Percentiles rank a stretch among this genome's conserved stretches.
Conservation (phyloP, 164 flowering plant species). For the Berberis vulgaris region DNA sequence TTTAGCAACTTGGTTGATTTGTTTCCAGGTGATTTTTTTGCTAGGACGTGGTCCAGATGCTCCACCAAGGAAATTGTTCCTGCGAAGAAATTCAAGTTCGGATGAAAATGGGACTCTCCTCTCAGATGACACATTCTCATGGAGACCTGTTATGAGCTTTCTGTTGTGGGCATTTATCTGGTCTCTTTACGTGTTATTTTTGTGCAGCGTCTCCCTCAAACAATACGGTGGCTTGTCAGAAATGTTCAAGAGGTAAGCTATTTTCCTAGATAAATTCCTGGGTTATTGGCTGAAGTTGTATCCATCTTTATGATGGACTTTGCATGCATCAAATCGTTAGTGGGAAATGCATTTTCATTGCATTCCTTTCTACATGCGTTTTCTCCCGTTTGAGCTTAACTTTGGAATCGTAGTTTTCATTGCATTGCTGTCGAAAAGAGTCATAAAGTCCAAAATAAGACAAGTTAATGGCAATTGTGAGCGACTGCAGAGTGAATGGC, state of each 20-base stretch:
- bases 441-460: too few relatives aligned
- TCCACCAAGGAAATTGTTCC: slow-evolving; percentile 77
- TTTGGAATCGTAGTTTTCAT: too few relatives aligned
- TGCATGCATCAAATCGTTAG: too few relatives aligned
- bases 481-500: too few relatives aligned
- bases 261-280: neutral
- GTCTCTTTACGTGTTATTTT: slow-evolving; percentile 49
- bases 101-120: slow-evolving; percentile 12
- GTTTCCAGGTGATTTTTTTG: slow-evolving; percentile 55
- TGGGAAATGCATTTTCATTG: too few relatives aligned
- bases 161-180: slow-evolving; percentile 63
- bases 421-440: too few relatives aligned
- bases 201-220: slow-evolving; percentile 57
- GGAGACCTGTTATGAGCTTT: slow-evolving; percentile 52
- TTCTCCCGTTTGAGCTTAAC: too few relatives aligned
- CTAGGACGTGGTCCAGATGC: slow-evolving; percentile 80
- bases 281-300: neutral
- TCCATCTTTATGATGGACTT: too few relatives aligned
- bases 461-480: too few relatives aligned
- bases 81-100: slow-evolving; percentile 15
- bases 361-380: too few relatives aligned
- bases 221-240: slow-evolving; percentile 66
- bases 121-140: slow-evolving; percentile 30
- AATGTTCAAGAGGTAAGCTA: slow-evolving; percentile 68
- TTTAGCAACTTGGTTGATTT: slow-evolving; percentile 3